Evolutionary conservation across 148 eudicot species (phyloP).

Genomic region (Rhododendron williamsianum): DNA sequence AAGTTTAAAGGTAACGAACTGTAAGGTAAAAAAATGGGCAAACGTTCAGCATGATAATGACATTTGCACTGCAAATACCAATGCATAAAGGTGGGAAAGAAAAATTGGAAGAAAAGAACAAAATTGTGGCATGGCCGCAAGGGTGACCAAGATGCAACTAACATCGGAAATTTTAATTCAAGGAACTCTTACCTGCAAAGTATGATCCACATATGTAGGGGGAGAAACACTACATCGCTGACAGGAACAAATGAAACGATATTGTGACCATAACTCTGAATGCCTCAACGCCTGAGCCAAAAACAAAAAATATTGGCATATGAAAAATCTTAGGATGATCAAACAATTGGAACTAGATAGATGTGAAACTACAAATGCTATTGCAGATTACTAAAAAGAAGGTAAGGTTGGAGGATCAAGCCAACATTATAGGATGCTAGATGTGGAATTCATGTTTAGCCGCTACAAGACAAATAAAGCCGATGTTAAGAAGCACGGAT

Average conservation of each 20-base stretch:
- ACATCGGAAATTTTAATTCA: not conserved
- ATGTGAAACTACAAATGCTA: not conserved
- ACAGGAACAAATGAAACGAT: constrained; percentile 54
- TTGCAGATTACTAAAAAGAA: not conserved
- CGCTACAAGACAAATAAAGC: not conserved
- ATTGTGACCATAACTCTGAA: constrained; percentile 52
- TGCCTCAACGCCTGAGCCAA: constrained; percentile 46
- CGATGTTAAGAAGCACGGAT: not conserved
- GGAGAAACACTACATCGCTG: constrained; percentile 41
- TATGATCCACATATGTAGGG: constrained; percentile 42
- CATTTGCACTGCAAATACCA: not conserved
- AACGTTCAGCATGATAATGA: not conserved
- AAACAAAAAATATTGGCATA: not conserved
- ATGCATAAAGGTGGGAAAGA: not conserved
- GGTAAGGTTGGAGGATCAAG: not conserved
- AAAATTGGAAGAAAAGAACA: not conserved
- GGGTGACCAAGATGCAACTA: not conserved
- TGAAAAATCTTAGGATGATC: not conserved
- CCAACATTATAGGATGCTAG: not conserved
- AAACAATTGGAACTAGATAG: not conserved
- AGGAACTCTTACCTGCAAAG: constrained; percentile 37
- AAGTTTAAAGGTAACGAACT: not conserved
- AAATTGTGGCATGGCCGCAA: not conserved
- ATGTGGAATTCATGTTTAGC: not conserved
- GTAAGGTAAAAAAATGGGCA: not conserved